Evolutionary conservation across 1,284 basidiomycete genomes (phyloP).

Genomic region (Cutaneotrichosporon daszewskae): DNA sequence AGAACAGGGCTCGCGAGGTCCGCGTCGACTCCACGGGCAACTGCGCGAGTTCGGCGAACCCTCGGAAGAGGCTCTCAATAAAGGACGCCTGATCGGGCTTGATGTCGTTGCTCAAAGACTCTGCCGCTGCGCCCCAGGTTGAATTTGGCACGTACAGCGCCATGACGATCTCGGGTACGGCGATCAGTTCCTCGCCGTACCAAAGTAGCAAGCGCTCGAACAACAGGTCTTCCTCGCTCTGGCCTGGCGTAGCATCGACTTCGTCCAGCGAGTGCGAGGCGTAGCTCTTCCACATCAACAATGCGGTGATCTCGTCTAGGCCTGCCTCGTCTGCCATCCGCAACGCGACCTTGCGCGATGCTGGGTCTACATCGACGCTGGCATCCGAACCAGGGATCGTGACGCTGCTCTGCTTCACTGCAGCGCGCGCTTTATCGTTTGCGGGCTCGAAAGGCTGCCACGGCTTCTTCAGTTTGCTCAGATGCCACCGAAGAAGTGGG

Average conservation of each 20-base stretch:
- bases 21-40: constrained; percentile 17
- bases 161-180: constrained; percentile 31
- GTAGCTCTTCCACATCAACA: constrained; percentile 29
- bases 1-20: constrained; percentile 23
- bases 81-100: constrained; percentile 28
- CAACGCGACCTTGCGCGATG: constrained; percentile 16
- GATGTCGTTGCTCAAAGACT: constrained; percentile 20
- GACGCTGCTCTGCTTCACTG: constrained; percentile 16
- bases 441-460: constrained; percentile 26
- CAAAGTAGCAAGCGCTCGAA: constrained; percentile 29
- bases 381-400: constrained; percentile 17
- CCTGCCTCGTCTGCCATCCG: constrained; percentile 21
- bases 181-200: constrained; percentile 34
- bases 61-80: constrained; percentile 36
- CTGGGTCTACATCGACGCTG: constrained; percentile 20
- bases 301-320: constrained; percentile 26
- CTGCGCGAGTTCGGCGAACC: constrained; percentile 33
- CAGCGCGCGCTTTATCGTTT: constrained; percentile 12
- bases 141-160: constrained; percentile 15
- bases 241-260: constrained; percentile 4
- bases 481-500: constrained; percentile 25
- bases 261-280: constrained; percentile 28
- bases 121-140: neutral
- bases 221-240: constrained; percentile 21
- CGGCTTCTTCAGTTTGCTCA: constrained; percentile 23